A percentile compares a stretch with the other conserved stretches of the same genome.
Evolutionary conservation across 139 green algal genomes (phyloP).

Genomic region (Chlamydomonas schloesseri): DNA sequence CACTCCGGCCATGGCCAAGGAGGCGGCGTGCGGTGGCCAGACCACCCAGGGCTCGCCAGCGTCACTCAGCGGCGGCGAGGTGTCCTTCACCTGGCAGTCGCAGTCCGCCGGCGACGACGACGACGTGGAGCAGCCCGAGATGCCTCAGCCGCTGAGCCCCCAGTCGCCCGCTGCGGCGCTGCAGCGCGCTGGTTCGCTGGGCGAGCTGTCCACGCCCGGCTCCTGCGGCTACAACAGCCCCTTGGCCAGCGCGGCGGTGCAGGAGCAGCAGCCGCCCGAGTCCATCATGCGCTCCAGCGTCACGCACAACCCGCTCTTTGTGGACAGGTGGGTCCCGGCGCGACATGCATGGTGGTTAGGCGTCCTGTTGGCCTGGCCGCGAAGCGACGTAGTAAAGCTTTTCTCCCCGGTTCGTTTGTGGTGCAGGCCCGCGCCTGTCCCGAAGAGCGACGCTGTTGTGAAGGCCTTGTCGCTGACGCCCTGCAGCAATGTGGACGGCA

Average conservation of each 20-base stretch:
- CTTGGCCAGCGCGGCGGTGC: not conserved
- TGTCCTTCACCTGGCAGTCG: not conserved
- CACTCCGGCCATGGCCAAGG: too few species aligned
- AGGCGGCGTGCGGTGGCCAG: not conserved
- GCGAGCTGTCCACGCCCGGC: conserved; percentile 20
- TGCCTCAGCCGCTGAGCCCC: not conserved
- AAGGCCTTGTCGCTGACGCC: too few species aligned
- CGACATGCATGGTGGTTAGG: too few species aligned
- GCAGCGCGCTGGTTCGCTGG: not conserved
- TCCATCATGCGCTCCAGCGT: not conserved
- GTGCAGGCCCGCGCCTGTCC: too few species aligned
- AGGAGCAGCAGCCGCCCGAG: too few species aligned
- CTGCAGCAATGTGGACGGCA: too few species aligned
- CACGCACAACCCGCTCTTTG: conserved; percentile 26
- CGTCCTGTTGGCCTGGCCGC: too few species aligned
- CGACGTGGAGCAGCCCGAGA: not conserved
- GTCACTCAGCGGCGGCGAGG: not conserved
- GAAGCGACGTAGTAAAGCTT: too few species aligned
- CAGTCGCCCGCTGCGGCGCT: not conserved
- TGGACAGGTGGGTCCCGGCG: conserved; percentile 7
- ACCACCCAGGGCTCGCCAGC: not conserved
- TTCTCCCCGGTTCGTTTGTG: too few species aligned
- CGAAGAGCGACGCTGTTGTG: too few species aligned
- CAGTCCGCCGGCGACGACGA: not conserved
- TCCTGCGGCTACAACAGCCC: conserved; percentile 34